Conservation (phyloP, 306 rosid genomes). For the Prinsepia uniflora region DNA sequence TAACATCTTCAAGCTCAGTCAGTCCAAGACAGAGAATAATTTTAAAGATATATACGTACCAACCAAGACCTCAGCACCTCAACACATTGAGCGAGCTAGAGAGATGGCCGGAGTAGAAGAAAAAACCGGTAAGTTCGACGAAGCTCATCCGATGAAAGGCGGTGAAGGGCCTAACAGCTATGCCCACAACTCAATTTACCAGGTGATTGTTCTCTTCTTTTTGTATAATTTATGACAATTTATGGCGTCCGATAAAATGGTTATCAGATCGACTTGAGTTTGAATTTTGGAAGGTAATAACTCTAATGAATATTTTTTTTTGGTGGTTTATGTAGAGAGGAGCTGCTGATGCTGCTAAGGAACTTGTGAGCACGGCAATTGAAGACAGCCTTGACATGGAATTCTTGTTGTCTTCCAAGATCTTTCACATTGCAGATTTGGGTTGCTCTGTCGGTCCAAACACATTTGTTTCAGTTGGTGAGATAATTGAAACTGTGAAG, state of each 20-base stretch:
- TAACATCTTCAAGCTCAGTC: too few species aligned
- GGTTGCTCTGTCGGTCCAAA: conserved; percentile 4
- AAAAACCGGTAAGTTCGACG: not conserved
- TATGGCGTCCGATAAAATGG: too few species aligned
- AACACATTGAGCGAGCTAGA: not conserved
- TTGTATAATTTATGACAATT: too few species aligned
- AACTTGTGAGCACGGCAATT: conserved; percentile 3
- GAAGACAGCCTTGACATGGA: not conserved
- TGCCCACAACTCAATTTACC: not conserved
- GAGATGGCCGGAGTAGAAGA: not conserved
- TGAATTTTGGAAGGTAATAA: too few species aligned
- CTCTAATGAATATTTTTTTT: not conserved
- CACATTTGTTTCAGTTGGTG: not conserved
- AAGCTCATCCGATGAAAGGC: conserved; percentile 3
- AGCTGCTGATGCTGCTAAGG: not conserved
- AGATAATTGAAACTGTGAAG: not conserved
- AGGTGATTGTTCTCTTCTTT: not conserved
- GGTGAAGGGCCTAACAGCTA: not conserved
- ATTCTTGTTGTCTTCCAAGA: conserved; percentile 1
- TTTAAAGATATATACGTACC: too few species aligned
- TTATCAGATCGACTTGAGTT: too few species aligned
- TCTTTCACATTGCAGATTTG: conserved; percentile 2
- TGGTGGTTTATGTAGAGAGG: not conserved
- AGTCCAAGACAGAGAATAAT: too few species aligned
- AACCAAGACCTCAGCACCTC: too few species aligned